Percentiles rank a stretch among this genome's conserved stretches.
phyloP scores from a whole-genome alignment of 2,329 filamentous ascomycete species.

The Rachicladosporium sp. region DNA sequence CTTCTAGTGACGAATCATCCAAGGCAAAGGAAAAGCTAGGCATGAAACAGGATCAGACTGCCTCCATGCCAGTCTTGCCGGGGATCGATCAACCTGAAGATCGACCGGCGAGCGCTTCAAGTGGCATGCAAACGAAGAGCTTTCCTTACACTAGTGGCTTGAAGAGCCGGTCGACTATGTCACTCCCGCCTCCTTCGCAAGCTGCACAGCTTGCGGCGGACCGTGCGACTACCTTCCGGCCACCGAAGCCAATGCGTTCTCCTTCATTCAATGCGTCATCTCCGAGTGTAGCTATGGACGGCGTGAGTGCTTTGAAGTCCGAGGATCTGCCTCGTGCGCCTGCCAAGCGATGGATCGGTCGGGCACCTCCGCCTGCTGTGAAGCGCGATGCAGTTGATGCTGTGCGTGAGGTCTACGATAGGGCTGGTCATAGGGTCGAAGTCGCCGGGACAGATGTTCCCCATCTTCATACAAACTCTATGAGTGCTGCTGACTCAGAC shows the following conservation, averaged over 20 bases:
- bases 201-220: constrained; percentile 4
- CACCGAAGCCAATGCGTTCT: constrained; percentile 15
- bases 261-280: constrained; percentile 17
- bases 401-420: constrained; percentile 16
- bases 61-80: constrained; percentile 13
- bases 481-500: too few relatives aligned
- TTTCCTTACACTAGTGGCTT: constrained; percentile 4
- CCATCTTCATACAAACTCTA: neutral
- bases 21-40: constrained; percentile 5
- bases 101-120: too few relatives aligned
- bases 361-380: neutral
- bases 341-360: constrained; percentile 5
- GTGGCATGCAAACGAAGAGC: too few relatives aligned
- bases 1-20: neutral
- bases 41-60: constrained; percentile 13
- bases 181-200: constrained; percentile 5
- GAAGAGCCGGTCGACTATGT: constrained; percentile 13
- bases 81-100: too few relatives aligned
- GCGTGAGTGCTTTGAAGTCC: constrained; percentile 15
- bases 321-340: constrained; percentile 11
- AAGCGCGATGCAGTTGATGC: constrained; percentile 18
- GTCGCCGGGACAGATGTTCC: too few relatives aligned
- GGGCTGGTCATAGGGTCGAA: neutral
- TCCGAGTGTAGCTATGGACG: constrained; percentile 18
- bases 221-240: neutral